These are phyloP conservation scores for Lizanozyma gosingica DNA, from an alignment of 1,139 yeast species.

Conservation along the genomic window DNA sequence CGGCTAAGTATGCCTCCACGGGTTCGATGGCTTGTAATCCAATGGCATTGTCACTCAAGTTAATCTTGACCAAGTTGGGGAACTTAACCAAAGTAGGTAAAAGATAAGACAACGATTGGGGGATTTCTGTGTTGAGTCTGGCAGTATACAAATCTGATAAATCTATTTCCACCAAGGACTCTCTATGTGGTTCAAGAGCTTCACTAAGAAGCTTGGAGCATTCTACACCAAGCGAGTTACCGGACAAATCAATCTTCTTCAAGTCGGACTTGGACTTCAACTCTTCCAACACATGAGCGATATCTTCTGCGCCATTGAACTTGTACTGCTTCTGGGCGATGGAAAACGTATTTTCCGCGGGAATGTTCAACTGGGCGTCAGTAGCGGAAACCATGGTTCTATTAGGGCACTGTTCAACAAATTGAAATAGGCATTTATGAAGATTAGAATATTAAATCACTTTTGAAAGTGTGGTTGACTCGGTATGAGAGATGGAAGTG, in stretches of 20 bases:
- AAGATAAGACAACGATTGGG: slow-evolving; percentile 63
- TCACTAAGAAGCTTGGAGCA: slow-evolving; percentile 70
- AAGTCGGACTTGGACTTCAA: slow-evolving; percentile 31
- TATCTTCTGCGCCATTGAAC: slow-evolving; percentile 65
- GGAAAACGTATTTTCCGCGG: slow-evolving; percentile 36
- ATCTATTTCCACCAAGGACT: slow-evolving; percentile 55
- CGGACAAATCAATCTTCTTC: slow-evolving; percentile 69
- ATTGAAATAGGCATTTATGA: too few relatives aligned
- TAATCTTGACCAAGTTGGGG: slow-evolving; percentile 60
- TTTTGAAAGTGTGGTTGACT: too few relatives aligned
- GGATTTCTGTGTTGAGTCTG: slow-evolving; percentile 89
- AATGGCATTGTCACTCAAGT: slow-evolving; percentile 91
- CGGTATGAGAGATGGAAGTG: too few relatives aligned
- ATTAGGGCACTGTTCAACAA: too few relatives aligned
- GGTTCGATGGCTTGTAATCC: slow-evolving; percentile 94
- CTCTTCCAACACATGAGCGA: slow-evolving; percentile 53
- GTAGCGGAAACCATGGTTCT: not conserved
- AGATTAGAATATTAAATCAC: too few relatives aligned
- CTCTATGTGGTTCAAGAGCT: slow-evolving; percentile 41
- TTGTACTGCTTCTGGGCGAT: slow-evolving; percentile 73
- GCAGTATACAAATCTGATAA: slow-evolving; percentile 93
- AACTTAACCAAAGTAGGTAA: slow-evolving; percentile 67
- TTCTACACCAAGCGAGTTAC: slow-evolving; percentile 89
- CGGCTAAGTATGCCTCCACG: slow-evolving; percentile 65
- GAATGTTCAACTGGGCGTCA: slow-evolving; percentile 5